Conservation (phyloP, 2,329 filamentous ascomycete genomes). For the Ceratocystis colombiana region DNA sequence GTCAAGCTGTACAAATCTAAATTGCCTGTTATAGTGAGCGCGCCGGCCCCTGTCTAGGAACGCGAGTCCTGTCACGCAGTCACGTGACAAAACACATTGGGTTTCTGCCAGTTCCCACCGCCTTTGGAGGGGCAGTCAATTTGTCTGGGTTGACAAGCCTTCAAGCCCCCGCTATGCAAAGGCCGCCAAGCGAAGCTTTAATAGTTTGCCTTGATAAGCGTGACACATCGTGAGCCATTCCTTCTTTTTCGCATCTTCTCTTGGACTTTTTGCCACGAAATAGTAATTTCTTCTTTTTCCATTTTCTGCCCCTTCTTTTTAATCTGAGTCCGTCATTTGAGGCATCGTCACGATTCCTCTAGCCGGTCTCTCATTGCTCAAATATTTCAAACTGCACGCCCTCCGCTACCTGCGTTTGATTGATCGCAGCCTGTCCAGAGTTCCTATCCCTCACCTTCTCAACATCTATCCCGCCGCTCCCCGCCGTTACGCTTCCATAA, state of each 20-base stretch:
- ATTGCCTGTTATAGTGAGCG: neutral
- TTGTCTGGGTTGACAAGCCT: neutral
- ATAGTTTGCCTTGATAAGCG: conserved; percentile 7
- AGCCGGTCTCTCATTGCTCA: conserved; percentile 35
- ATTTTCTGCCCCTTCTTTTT: neutral
- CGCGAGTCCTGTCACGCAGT: conserved; percentile 13
- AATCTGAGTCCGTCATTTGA: conserved; percentile 17
- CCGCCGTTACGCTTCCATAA: conserved; percentile 37
- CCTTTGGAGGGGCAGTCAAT: conserved; percentile 22
- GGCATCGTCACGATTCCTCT: conserved; percentile 34
- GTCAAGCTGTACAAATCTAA: neutral
- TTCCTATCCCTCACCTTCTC: conserved; percentile 32
- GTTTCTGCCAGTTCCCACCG: conserved; percentile 23
- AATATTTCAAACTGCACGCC: conserved; percentile 35
- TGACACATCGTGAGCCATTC: conserved; percentile 22
- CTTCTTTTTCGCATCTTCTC: neutral
- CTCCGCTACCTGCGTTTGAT: conserved; percentile 36
- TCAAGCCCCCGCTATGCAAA: conserved; percentile 19
- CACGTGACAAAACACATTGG: conserved; percentile 13
- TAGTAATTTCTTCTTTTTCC: neutral
- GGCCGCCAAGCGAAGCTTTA: conserved; percentile 14
- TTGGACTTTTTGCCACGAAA: neutral
- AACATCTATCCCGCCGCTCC: conserved; percentile 31
- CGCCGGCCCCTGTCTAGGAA: neutral
- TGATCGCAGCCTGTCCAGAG: conserved; percentile 34